These are phyloP conservation scores for Torulaspora franciscae DNA, from an alignment of 805 yeast species.

Conservation along the genomic window DNA sequence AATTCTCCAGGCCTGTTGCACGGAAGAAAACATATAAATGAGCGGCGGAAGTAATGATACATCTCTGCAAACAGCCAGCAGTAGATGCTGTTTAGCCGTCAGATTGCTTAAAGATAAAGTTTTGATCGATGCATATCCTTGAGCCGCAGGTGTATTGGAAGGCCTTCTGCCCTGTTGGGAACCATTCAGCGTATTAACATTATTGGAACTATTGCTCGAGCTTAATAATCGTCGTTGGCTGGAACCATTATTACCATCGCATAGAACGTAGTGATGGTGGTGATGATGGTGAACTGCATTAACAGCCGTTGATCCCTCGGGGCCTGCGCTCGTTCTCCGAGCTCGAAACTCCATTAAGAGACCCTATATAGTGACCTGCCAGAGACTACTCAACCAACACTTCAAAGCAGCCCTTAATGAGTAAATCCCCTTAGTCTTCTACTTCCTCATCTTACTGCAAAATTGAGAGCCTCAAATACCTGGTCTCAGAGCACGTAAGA, in stretches of 20 bases:
- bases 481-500: neutral
- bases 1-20: conserved; percentile 29
- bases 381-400: neutral
- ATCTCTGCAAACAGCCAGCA: conserved; percentile 74
- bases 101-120: conserved; percentile 63
- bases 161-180: conserved; percentile 1
- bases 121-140: conserved; percentile 40
- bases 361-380: no score
- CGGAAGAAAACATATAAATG: conserved; percentile 46
- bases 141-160: conserved; percentile 10
- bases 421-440: neutral
- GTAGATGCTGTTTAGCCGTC: conserved; percentile 69
- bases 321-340: conserved; percentile 2
- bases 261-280: conserved; percentile 19
- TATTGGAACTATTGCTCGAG: conserved; percentile 1
- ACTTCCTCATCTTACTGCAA: neutral
- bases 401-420: neutral
- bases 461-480: conserved; percentile 1
- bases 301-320: neutral
- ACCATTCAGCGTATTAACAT: neutral
- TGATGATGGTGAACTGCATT: conserved; percentile 22
- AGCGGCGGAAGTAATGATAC: conserved; percentile 67
- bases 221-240: conserved; percentile 8
- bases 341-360: conserved; percentile 4
- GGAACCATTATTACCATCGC: conserved; percentile 7